A percentile compares a stretch with the other conserved stretches of the same genome.
Conservation (phyloP, 2,329 filamentous ascomycete genomes). For the Aspergillus cejpii region DNA sequence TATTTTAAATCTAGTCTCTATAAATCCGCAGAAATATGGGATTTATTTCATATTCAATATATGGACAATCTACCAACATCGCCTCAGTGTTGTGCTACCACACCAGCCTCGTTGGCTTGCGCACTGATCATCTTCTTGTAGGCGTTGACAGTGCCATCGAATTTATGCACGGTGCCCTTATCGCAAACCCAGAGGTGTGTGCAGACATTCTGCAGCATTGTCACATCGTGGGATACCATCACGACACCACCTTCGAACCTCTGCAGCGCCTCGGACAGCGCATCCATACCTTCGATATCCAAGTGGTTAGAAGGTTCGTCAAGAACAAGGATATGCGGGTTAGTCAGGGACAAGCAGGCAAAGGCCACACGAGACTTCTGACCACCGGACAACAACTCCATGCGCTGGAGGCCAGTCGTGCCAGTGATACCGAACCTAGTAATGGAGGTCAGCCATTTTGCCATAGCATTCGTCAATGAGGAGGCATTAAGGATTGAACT, state of each 20-base stretch:
- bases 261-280: slow-evolving; percentile 72
- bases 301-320: slow-evolving; percentile 98
- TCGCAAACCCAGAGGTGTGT: slow-evolving; percentile 96
- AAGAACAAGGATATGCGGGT: slow-evolving; percentile 94
- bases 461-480: slow-evolving; percentile 2
- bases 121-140: slow-evolving; percentile 96
- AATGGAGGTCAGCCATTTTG: not conserved
- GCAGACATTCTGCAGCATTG: slow-evolving; percentile 95
- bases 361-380: slow-evolving; percentile 98
- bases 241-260: slow-evolving; percentile 90
- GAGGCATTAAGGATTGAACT: slow-evolving; percentile 35
- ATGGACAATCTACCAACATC: slow-evolving; percentile 6
- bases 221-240: slow-evolving; percentile 99
- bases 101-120: slow-evolving; percentile 80
- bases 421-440: slow-evolving; percentile 66
- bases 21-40: too few species aligned
- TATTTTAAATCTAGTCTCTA: too few species aligned
- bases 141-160: slow-evolving; percentile 85
- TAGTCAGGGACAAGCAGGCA: slow-evolving; percentile 86
- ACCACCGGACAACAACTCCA: slow-evolving; percentile 88
- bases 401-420: slow-evolving; percentile 93
- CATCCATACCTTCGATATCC: slow-evolving; percentile 99
- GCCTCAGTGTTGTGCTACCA: slow-evolving; percentile 47
- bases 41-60: too few species aligned
- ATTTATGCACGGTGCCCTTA: slow-evolving; percentile 87